phyloP scores from a whole-genome alignment of 2,329 filamentous ascomycete species.

The Aspergillus intermedius region DNA sequence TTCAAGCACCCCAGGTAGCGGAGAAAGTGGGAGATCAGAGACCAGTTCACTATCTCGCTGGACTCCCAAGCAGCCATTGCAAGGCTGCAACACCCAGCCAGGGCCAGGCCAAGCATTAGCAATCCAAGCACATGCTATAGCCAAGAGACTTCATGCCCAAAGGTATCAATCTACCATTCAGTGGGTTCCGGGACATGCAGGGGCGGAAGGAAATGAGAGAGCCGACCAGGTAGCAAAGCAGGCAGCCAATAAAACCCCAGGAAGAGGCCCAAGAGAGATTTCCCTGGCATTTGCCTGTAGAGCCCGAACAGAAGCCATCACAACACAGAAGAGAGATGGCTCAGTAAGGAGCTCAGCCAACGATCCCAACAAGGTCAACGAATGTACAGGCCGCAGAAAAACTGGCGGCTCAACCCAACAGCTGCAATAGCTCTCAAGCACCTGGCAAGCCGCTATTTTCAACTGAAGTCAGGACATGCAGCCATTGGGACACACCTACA shows the following conservation, averaged over 20 bases:
- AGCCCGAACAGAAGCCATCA: no score
- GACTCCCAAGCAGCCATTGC: not conserved
- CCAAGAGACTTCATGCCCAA: not conserved
- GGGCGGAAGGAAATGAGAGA: constrained; percentile 1
- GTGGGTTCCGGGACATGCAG: not conserved
- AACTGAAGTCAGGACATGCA: no score
- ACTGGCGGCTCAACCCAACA: no score
- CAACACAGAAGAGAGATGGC: no score
- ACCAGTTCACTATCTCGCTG: not conserved
- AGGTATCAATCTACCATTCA: not conserved
- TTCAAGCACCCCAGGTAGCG: not conserved
- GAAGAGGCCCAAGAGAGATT: not conserved
- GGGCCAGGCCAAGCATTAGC: constrained; percentile 1
- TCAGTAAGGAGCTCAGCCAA: no score
- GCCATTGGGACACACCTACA: no score
- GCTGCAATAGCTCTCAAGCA: no score
- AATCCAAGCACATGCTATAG: not conserved
- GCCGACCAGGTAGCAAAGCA: constrained; percentile 4
- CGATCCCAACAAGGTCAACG: no score
- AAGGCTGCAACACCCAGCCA: not conserved
- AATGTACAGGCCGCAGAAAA: no score
- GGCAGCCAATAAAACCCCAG: not conserved
- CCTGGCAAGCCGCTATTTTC: no score
- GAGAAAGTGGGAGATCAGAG: not conserved
- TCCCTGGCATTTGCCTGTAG: no score